Conservation (phyloP, 108 stramenopile genomes). For the Aurantiochytrium sp. region DNA sequence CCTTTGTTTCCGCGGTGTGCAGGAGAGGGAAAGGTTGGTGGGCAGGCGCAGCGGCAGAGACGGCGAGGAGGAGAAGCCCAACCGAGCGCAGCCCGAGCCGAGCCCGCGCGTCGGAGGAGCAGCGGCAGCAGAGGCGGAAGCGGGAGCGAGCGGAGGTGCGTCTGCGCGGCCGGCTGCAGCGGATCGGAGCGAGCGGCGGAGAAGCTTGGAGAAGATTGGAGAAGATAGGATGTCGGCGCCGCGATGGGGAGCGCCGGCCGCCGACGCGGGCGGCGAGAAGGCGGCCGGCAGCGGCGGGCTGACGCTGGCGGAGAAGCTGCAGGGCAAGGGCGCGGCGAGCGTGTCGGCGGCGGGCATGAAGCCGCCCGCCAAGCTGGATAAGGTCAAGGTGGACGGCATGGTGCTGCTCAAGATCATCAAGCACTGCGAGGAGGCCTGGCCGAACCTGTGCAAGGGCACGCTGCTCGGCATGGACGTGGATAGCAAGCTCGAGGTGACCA, state of each 20-base stretch:
- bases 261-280: background rate
- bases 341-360: background rate
- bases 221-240: background rate
- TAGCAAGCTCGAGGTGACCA: slow-evolving; percentile 78
- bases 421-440: slow-evolving; percentile 89
- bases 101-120: too few species aligned
- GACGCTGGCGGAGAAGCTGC: background rate
- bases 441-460: slow-evolving; percentile 82
- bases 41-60: too few species aligned
- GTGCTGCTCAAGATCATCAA: slow-evolving; percentile 90
- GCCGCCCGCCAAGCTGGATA: background rate
- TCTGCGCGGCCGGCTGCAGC: too few species aligned
- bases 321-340: background rate
- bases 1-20: too few species aligned
- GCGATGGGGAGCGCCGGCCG: background rate
- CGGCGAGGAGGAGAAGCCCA: too few species aligned
- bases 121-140: too few species aligned
- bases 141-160: too few species aligned
- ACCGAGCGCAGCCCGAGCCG: too few species aligned
- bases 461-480: slow-evolving; percentile 79
- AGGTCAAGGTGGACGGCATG: slow-evolving; percentile 20
- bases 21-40: too few species aligned
- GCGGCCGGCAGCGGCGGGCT: background rate
- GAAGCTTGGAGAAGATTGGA: too few species aligned
- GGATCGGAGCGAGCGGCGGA: too few species aligned